Evolutionary conservation across 371 early-diverging fungal species (phyloP).

Genomic region (Circinella umbellata): DNA sequence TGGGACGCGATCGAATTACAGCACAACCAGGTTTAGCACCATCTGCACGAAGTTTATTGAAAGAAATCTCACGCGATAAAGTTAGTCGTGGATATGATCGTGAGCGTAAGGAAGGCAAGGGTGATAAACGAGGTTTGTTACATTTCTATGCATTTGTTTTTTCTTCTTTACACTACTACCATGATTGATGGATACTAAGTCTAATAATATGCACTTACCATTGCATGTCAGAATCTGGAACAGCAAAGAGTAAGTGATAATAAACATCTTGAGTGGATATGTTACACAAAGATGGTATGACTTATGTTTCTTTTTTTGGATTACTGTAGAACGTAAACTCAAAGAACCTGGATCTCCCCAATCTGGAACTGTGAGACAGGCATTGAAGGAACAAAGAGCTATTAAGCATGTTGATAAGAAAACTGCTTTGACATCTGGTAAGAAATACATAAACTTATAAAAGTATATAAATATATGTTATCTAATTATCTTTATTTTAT

Average conservation of each 20-base stretch:
- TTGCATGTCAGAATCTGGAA: background rate
- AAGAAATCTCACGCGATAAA: slow-evolving; percentile 39
- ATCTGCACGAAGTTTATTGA: slow-evolving; percentile 37
- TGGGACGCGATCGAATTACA: slow-evolving; percentile 41
- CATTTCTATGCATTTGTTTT: background rate
- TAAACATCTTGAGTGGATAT: background rate
- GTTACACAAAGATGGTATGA: too few relatives aligned
- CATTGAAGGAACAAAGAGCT: slow-evolving; percentile 32
- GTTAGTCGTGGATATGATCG: slow-evolving; percentile 31
- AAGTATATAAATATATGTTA: too few relatives aligned
- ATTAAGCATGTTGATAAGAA: slow-evolving; percentile 35
- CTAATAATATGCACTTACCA: too few relatives aligned
- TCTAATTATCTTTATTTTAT: background rate
- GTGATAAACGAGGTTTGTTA: slow-evolving; percentile 37
- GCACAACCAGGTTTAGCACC: slow-evolving; percentile 45
- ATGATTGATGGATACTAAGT: too few relatives aligned
- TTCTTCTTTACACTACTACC: too few relatives aligned
- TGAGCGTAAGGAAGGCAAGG: slow-evolving; percentile 42
- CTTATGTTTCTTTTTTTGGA: background rate
- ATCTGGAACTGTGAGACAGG: slow-evolving; percentile 29
- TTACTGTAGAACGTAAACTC: slow-evolving; percentile 27
- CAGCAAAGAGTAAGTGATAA: slow-evolving; percentile 12
- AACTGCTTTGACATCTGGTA: slow-evolving; percentile 24
- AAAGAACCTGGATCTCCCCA: slow-evolving; percentile 29
- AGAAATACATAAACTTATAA: background rate